Conservation (phyloP, 805 yeast genomes). For the Ogataea methanolica region DNA sequence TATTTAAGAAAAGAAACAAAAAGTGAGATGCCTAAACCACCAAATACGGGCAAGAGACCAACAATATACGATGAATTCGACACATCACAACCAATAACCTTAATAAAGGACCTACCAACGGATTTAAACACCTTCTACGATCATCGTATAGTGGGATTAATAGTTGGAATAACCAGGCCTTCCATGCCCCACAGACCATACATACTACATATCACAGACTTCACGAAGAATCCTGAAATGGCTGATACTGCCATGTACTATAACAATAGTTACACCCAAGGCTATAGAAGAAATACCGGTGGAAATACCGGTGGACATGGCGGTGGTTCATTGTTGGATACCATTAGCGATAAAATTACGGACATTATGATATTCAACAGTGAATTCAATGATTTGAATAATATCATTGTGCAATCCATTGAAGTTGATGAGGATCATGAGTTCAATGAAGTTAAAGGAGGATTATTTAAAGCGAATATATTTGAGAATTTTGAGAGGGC, state of each 20-base stretch:
- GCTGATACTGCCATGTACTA: neutral
- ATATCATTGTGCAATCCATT: no score
- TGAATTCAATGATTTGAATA: no score
- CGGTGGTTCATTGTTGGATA: no score
- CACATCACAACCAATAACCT: neutral
- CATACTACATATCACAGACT: slow-evolving; percentile 21
- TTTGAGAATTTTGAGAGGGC: neutral
- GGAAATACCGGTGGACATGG: no score
- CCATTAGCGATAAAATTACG: no score
- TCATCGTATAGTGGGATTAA: slow-evolving; percentile 12
- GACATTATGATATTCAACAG: no score
- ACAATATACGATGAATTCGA: neutral
- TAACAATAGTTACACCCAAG: neutral
- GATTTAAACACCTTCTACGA: slow-evolving; percentile 1
- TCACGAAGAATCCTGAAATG: slow-evolving; percentile 5
- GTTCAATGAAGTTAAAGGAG: neutral
- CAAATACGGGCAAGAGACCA: neutral
- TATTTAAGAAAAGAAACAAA: no score
- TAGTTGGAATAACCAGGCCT: slow-evolving; percentile 19
- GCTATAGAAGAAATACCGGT: neutral
- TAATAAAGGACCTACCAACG: slow-evolving; percentile 3
- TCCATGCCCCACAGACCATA: slow-evolving; percentile 9
- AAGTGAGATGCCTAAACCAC: neutral
- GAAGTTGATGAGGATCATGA: neutral
- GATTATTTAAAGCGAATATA: no score